phyloP scores from a whole-genome alignment of 768 basidiomycete genomes.

The Boletus coccyginus region DNA sequence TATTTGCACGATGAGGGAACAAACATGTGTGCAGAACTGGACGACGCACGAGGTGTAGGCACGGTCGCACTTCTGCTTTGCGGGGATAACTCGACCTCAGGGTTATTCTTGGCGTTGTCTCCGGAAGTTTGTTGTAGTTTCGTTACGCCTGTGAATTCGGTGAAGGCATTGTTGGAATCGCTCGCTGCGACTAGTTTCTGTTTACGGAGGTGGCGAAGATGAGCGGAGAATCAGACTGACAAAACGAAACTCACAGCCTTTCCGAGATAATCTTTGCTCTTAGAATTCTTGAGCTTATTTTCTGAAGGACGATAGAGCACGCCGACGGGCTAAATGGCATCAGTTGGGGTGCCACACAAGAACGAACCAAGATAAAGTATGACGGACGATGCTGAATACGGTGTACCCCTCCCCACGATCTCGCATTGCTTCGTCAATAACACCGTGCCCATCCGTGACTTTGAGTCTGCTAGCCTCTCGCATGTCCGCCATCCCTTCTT shows the following conservation, averaged over 20 bases:
- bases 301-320: conserved; percentile 87
- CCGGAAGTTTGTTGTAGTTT: conserved; percentile 53
- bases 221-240: background rate
- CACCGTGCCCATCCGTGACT: conserved; percentile 77
- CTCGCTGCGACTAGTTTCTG: conserved; percentile 84
- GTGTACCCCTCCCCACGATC: conserved; percentile 86
- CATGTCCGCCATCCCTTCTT: conserved; percentile 70
- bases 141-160: conserved; percentile 76
- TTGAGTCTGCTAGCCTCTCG: conserved; percentile 68
- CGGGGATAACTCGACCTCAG: conserved; percentile 1
- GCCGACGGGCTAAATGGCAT: conserved; percentile 66
- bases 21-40: background rate
- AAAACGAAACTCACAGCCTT: conserved; percentile 60
- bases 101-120: conserved; percentile 20
- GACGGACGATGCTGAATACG: conserved; percentile 86
- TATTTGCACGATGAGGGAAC: background rate
- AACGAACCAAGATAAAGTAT: background rate
- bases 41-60: conserved; percentile 34
- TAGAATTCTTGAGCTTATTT: conserved; percentile 85
- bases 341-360: background rate
- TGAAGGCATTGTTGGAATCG: conserved; percentile 72
- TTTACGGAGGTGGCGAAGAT: too few species aligned
- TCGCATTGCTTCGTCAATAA: conserved; percentile 87
- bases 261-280: conserved; percentile 86
- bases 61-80: conserved; percentile 51